Evolutionary conservation across 2,329 filamentous ascomycete genomes (phyloP), one percentile per base, ranked within the genome.

Genomic region (Rhinocladiella mackenziei): DNA sequence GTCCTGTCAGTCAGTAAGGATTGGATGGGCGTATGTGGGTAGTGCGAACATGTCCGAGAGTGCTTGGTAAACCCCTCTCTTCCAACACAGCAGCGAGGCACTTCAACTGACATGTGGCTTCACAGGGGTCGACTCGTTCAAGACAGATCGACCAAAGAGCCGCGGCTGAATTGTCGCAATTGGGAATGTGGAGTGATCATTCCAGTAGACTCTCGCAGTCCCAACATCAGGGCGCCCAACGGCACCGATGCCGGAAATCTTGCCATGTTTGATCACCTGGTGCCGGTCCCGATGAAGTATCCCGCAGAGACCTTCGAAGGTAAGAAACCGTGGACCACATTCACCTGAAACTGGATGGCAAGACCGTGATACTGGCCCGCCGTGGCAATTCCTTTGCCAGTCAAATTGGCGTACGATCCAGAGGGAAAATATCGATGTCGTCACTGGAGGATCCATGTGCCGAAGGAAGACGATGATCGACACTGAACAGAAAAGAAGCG

Each of bases 151-250:
- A 83, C 78, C 2, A 82, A 82, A 50, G 66, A 77, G 50, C 77
- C 80, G 9, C 94, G 88, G 63, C 73, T 97, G 51, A 89, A 77
- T 51, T 89, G 85, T 64, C 81, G 86, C 42, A 98, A 97, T 63
- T 97, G 91, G 89, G 92, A 97, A 67, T 95, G 89, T 60, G 92
- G 92, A 25, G 86, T 98, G 1, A 57, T 97, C 17, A 62, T 96
- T 29, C 80, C 82, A 58, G 54, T 41, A 45, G 48, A 32, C 15
- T 25, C 10, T 14, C 20, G 28, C 9, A 19, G 5, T 13, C 14
- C 38, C 9, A 22, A 17, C 2, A 37, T 5, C 8, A 20, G 13
- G 3, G 22, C 4, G 20, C 22, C n/a, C 19, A 18, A 36, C 6
- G 54, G 53, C 5, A 13, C 14, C 20, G 58, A 61, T 45, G 63